Percentiles rank a stretch among this genome's conserved stretches.
Evolutionary conservation across 2,329 filamentous ascomycete species (phyloP).

Genomic region (Chrysosphaeria jannelii): DNA sequence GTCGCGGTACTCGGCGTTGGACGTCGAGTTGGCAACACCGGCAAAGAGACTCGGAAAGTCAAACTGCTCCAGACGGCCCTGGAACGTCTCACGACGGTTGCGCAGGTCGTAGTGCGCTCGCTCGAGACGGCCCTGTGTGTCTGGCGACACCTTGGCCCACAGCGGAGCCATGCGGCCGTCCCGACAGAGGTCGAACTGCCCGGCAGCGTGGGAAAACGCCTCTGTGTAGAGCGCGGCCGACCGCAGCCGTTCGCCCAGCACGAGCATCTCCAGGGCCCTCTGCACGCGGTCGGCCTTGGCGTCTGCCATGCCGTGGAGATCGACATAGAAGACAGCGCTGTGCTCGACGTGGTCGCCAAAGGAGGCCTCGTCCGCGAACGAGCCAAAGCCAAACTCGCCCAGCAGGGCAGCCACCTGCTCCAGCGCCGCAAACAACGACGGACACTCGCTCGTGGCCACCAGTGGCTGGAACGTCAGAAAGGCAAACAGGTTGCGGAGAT

Average conservation of each 20-base stretch:
- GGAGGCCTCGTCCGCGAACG: conserved; percentile 21
- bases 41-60: conserved; percentile 77
- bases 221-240: conserved; percentile 64
- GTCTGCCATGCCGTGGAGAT: conserved; percentile 49
- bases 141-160: conserved; percentile 34
- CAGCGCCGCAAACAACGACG: conserved; percentile 22
- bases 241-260: conserved; percentile 71
- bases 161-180: conserved; percentile 35
- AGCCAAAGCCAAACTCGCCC: conserved; percentile 24
- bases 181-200: conserved; percentile 50
- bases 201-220: conserved; percentile 70
- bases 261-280: conserved; percentile 64
- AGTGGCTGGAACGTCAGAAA: conserved; percentile 32
- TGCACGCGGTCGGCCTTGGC: conserved; percentile 56
- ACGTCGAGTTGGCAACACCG: conserved; percentile 62
- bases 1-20: conserved; percentile 40
- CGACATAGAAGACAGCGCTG: conserved; percentile 45
- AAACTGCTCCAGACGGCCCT: conserved; percentile 52
- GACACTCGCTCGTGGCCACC: conserved; percentile 21
- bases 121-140: conserved; percentile 53
- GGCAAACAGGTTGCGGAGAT: conserved; percentile 33
- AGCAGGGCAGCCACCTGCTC: conserved; percentile 21
- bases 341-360: conserved; percentile 29
- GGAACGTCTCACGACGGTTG: conserved; percentile 38
- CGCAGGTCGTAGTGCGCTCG: conserved; percentile 55